These are phyloP conservation scores for Sporormia fimetaria DNA, from an alignment of 495 filamentous ascomycete species.

Conservation along the genomic window DNA sequence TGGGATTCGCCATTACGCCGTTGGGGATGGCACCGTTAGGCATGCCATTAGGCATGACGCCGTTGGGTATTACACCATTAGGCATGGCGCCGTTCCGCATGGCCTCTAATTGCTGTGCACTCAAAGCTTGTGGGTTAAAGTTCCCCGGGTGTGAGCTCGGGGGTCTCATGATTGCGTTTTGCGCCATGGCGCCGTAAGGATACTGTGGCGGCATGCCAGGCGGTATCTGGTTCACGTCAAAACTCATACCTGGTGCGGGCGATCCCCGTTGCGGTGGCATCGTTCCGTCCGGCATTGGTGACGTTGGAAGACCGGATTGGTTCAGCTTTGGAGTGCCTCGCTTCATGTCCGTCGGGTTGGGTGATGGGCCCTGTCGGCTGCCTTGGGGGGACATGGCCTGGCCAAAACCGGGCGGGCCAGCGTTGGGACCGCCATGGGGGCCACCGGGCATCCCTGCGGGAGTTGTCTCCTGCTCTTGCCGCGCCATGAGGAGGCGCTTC, in stretches of 20 bases:
- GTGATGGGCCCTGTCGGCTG: slow-evolving; percentile 70
- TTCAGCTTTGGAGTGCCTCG: slow-evolving; percentile 81
- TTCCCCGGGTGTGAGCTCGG: slow-evolving; percentile 67
- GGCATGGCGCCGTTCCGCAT: slow-evolving; percentile 32
- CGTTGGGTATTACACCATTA: slow-evolving; percentile 27
- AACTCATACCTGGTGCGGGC: slow-evolving; percentile 61
- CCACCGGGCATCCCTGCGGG: slow-evolving; percentile 34
- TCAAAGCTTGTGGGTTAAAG: slow-evolving; percentile 45
- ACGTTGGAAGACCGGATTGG: slow-evolving; percentile 59
- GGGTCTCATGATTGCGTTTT: slow-evolving; percentile 54
- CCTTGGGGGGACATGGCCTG: slow-evolving; percentile 74
- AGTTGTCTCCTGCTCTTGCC: slow-evolving; percentile 84
- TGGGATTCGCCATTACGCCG: slow-evolving; percentile 31
- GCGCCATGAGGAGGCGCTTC: slow-evolving; percentile 90
- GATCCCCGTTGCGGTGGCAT: slow-evolving; percentile 68
- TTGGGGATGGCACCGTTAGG: slow-evolving; percentile 28
- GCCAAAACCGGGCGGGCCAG: slow-evolving; percentile 45
- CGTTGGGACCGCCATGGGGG: slow-evolving; percentile 31
- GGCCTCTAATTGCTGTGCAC: slow-evolving; percentile 33
- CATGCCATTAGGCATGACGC: slow-evolving; percentile 30
- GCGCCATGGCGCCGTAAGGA: slow-evolving; percentile 37
- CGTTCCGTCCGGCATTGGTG: slow-evolving; percentile 66
- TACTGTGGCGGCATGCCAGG: slow-evolving; percentile 34
- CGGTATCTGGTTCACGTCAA: slow-evolving; percentile 56
- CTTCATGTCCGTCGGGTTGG: slow-evolving; percentile 82